Evolutionary conservation across 2,329 filamentous ascomycete species (phyloP).

Genomic region (Onygenales sp.): DNA sequence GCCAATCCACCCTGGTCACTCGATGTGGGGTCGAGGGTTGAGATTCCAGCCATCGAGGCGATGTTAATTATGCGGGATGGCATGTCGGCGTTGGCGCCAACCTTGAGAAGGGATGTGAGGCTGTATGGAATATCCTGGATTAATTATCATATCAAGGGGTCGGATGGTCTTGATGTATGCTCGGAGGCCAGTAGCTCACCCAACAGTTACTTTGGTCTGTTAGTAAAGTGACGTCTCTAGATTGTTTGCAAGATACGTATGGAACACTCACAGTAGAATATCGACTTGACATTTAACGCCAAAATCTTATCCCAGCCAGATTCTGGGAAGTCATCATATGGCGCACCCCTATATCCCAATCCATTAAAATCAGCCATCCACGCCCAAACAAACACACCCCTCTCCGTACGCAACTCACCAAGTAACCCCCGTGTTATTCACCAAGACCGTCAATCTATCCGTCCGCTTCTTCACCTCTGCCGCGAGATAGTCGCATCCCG

Average conservation of each 20-base stretch:
- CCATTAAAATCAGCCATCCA: neutral
- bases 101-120: slow-evolving; percentile 26
- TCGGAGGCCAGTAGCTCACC: neutral
- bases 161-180: too few species aligned
- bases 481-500: slow-evolving; percentile 27
- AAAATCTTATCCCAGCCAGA: slow-evolving; percentile 42
- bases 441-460: slow-evolving; percentile 28
- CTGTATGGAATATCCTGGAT: slow-evolving; percentile 15
- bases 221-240: neutral
- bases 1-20: slow-evolving; percentile 35
- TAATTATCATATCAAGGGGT: neutral
- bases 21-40: slow-evolving; percentile 38
- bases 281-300: slow-evolving; percentile 34
- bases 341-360: slow-evolving; percentile 25
- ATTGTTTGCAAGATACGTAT: neutral
- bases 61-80: slow-evolving; percentile 33
- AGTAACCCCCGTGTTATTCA: slow-evolving; percentile 33
- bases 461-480: slow-evolving; percentile 26
- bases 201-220: slow-evolving; percentile 1
- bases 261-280: slow-evolving; percentile 25
- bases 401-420: slow-evolving; percentile 14
- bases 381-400: too few species aligned
- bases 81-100: slow-evolving; percentile 23
- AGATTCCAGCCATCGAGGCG: slow-evolving; percentile 32
- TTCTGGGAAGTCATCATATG: slow-evolving; percentile 41